Conservation (phyloP, 2,329 filamentous ascomycete species). For the Fusarium pseudoanthophilum region DNA sequence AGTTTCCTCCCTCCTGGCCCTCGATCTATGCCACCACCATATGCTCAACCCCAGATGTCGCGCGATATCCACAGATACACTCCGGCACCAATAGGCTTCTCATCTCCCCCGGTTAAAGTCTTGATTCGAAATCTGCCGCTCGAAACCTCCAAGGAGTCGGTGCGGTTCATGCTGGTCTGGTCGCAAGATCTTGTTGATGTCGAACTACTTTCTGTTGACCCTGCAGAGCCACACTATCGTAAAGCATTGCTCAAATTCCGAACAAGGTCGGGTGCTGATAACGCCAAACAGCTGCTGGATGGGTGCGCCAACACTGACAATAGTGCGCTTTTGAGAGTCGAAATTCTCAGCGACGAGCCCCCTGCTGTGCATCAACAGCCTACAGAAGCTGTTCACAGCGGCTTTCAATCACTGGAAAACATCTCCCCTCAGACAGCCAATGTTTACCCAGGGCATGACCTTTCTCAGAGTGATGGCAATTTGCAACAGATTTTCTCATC, state of each 20-base stretch:
- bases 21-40: conserved; percentile 51
- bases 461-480: conserved; percentile 66
- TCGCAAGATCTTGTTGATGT: conserved; percentile 65
- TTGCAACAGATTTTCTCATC: conserved; percentile 75
- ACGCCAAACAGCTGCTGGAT: conserved; percentile 68
- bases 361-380: conserved; percentile 44
- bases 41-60: conserved; percentile 49
- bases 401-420: conserved; percentile 70
- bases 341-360: conserved; percentile 61
- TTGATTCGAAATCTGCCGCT: conserved; percentile 65
- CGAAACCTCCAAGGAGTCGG: conserved; percentile 63
- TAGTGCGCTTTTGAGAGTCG: conserved; percentile 50
- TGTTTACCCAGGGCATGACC: conserved; percentile 64
- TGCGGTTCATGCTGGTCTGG: conserved; percentile 68
- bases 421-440: conserved; percentile 70
- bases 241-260: conserved; percentile 66
- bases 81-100: conserved; percentile 52
- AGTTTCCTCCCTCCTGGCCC: conserved; percentile 54
- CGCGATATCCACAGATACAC: conserved; percentile 55
- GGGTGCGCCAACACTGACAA: conserved; percentile 63
- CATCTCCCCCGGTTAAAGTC: conserved; percentile 54
- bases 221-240: conserved; percentile 61
- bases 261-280: conserved; percentile 61
- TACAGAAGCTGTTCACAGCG: conserved; percentile 60
- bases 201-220: conserved; percentile 62